A percentile compares a stretch with the other conserved stretches of the same genome.
These are phyloP conservation scores for Coemansia sp. DNA, from an alignment of 192 early-diverging fungal species.

Conservation along the genomic window DNA sequence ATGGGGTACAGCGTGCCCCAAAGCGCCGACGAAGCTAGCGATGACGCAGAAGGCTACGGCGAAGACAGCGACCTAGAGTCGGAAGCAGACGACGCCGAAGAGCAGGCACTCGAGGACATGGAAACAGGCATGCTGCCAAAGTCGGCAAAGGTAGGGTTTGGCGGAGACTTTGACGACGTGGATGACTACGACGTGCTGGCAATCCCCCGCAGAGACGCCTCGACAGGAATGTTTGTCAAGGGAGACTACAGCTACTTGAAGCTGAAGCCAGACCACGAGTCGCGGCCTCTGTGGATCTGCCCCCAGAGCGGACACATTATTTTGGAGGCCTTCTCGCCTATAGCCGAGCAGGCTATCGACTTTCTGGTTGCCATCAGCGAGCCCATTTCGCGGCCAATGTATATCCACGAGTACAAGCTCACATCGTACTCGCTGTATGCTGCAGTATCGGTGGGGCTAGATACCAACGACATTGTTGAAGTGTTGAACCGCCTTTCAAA, in stretches of 20 bases:
- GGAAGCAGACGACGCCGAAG: slow-evolving; percentile 21
- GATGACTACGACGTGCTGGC: slow-evolving; percentile 45
- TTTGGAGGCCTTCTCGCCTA: slow-evolving; percentile 95
- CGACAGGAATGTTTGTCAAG: slow-evolving; percentile 61
- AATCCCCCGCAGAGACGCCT: slow-evolving; percentile 30
- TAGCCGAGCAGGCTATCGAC: slow-evolving; percentile 93
- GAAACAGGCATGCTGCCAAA: slow-evolving; percentile 36
- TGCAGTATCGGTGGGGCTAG: slow-evolving; percentile 94
- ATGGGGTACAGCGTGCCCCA: slow-evolving; percentile 19
- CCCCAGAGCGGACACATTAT: slow-evolving; percentile 79
- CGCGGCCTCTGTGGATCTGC: slow-evolving; percentile 89
- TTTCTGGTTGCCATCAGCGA: slow-evolving; percentile 95
- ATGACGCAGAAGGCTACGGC: slow-evolving; percentile 3
- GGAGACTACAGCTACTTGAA: slow-evolving; percentile 73
- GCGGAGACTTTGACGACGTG: slow-evolving; percentile 6
- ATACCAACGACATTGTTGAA: slow-evolving; percentile 86
- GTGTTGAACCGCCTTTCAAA: slow-evolving; percentile 90
- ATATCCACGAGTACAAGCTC: slow-evolving; percentile 80
- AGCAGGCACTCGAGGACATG: slow-evolving; percentile 25
- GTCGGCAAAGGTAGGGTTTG: slow-evolving; percentile 18
- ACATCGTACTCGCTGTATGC: slow-evolving; percentile 96
- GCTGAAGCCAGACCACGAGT: slow-evolving; percentile 84
- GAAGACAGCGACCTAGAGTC: slow-evolving; percentile 4
- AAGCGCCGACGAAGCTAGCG: slow-evolving; percentile 19
- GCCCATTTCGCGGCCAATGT: slow-evolving; percentile 75